Conservation (phyloP, 257 asterid species). For the Anisodus acutangulus region DNA sequence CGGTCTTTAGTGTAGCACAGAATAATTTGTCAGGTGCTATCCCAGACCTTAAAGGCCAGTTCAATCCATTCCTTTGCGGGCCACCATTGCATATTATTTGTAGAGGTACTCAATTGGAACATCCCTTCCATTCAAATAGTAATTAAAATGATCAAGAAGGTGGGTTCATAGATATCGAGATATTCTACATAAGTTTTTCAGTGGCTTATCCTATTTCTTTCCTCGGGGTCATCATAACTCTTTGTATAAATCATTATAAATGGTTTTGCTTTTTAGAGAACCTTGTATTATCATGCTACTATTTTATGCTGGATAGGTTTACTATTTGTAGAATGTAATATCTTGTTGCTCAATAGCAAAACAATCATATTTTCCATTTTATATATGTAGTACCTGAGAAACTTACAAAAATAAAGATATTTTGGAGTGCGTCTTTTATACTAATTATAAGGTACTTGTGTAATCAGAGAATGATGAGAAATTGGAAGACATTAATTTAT, state of each 20-base stretch:
- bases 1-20: conserved; percentile 16
- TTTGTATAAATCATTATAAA: not conserved
- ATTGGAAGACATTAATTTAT: too few species aligned
- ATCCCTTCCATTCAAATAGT: not conserved
- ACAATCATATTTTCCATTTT: not conserved
- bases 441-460: not conserved
- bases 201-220: conserved; percentile 3
- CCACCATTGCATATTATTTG: conserved; percentile 18
- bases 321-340: not conserved
- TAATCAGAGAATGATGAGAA: too few species aligned
- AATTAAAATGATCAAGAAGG: not conserved
- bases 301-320: not conserved
- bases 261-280: not conserved
- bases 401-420: not conserved
- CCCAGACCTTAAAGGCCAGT: not conserved
- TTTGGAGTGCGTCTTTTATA: not conserved
- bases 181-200: conserved; percentile 2
- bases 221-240: not conserved
- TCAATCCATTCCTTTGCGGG: conserved; percentile 22
- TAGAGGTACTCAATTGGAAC: not conserved
- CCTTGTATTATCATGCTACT: not conserved
- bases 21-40: conserved; percentile 12
- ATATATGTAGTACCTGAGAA: not conserved
- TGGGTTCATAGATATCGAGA: not conserved
- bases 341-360: not conserved